These are phyloP conservation scores for Lotus japonicus DNA, from an alignment of 306 rosid species.

Conservation along the genomic window DNA sequence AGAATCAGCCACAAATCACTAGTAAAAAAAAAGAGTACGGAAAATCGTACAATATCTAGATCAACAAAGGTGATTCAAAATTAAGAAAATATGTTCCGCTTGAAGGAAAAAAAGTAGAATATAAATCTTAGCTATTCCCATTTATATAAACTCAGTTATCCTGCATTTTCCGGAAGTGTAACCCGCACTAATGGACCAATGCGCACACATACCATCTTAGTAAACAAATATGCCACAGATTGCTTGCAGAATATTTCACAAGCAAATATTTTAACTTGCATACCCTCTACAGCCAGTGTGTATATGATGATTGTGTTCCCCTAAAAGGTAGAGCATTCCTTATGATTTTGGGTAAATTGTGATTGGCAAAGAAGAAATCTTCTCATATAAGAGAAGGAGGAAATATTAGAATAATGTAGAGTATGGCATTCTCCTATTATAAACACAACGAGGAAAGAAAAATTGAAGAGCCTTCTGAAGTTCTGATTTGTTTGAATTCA, in stretches of 20 bases:
- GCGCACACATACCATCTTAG: neutral
- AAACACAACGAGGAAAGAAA: neutral
- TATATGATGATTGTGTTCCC: neutral
- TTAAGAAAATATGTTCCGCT: slow-evolving; percentile 2
- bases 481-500: neutral
- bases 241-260: neutral
- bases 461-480: neutral
- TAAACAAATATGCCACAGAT: neutral
- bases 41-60: neutral
- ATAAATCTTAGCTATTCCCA: neutral
- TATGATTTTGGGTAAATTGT: neutral
- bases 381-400: neutral
- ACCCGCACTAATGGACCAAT: neutral
- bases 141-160: neutral
- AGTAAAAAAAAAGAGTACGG: slow-evolving; percentile 2
- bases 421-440: neutral
- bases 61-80: neutral
- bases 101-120: neutral
- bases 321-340: neutral
- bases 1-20: neutral
- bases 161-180: neutral
- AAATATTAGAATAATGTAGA: neutral
- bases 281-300: neutral
- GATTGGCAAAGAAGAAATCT: neutral
- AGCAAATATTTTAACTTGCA: neutral